A percentile compares a stretch with the other conserved stretches of the same genome.
Evolutionary conservation across 78 protist genomes (phyloP).

Genomic region (Pelomyxa schiedti): DNA sequence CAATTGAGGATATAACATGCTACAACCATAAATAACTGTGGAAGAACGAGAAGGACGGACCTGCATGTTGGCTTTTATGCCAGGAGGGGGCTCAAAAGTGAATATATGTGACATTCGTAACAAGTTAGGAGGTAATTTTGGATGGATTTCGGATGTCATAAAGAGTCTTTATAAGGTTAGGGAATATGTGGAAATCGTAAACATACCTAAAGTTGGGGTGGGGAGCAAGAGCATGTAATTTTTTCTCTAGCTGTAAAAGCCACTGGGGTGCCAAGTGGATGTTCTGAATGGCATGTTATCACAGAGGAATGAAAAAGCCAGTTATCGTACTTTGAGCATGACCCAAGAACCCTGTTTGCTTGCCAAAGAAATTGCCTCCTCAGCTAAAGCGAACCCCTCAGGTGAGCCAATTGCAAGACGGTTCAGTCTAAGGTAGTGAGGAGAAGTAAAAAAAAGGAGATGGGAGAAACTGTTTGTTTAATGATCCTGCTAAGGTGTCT

Average conservation of each 20-base stretch:
- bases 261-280: conserved; percentile 92
- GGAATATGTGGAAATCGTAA: too few species aligned
- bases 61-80: conserved; percentile 69
- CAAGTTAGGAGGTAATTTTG: conserved; percentile 74
- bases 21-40: conserved; percentile 12
- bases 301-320: too few species aligned
- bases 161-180: too few species aligned
- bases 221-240: conserved; percentile 60
- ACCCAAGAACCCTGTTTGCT: conserved; percentile 86
- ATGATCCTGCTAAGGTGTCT: conserved; percentile 27
- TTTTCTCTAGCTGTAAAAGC: conserved; percentile 81
- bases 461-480: not conserved
- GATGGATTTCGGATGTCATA: conserved; percentile 80
- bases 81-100: conserved; percentile 90
- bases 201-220: conserved; percentile 63
- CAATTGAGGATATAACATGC: conserved; percentile 19
- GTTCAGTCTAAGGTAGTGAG: too few species aligned
- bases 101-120: conserved; percentile 68
- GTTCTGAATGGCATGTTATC: too few species aligned
- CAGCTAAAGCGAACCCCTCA: conserved; percentile 85
- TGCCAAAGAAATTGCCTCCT: conserved; percentile 64
- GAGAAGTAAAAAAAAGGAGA: too few species aligned
- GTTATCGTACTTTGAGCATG: conserved; percentile 68
- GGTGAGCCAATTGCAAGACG: conserved; percentile 92
- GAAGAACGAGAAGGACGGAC: conserved; percentile 32